phyloP scores from a whole-genome alignment of 331 rosid genomes.

The Stylosanthes scabra region DNA sequence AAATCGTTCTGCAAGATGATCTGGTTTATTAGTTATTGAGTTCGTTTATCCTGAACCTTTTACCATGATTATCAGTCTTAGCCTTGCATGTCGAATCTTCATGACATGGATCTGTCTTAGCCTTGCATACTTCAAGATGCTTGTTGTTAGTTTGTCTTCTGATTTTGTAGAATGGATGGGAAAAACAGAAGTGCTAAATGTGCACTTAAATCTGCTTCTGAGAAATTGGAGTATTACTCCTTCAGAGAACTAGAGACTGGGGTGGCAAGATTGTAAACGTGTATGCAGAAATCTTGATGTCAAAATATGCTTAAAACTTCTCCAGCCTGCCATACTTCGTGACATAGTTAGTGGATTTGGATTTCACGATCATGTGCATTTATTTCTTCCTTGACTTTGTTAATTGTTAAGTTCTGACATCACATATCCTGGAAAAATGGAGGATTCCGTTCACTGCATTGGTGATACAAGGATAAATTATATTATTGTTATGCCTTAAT shows the following conservation, averaged over 20 bases:
- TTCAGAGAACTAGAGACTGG: neutral
- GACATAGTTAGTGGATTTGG: neutral
- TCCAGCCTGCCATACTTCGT: constrained; percentile 6
- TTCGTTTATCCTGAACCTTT: constrained; percentile 12
- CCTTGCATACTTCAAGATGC: neutral
- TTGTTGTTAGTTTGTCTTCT: neutral
- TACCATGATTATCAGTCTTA: constrained; percentile 8
- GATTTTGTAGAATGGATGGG: neutral
- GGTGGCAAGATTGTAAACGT: neutral
- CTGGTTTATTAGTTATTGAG: constrained; percentile 18
- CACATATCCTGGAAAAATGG: constrained; percentile 14
- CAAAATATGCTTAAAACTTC: neutral
- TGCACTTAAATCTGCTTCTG: neutral
- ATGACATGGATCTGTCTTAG: neutral
- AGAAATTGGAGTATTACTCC: neutral
- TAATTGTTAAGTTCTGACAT: constrained; percentile 22
- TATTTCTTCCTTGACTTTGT: constrained; percentile 26
- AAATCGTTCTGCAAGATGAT: constrained; percentile 5
- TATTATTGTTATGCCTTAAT: neutral
- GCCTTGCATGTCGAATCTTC: constrained; percentile 11
- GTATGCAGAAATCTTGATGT: neutral
- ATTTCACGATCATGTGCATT: neutral
- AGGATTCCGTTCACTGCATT: constrained; percentile 7
- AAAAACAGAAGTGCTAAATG: neutral
- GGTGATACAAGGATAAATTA: constrained; percentile 25